A percentile compares a stretch with the other conserved stretches of the same genome.
phyloP scores from a whole-genome alignment of 2,329 filamentous ascomycete species.

The Fusarium nygamai region DNA sequence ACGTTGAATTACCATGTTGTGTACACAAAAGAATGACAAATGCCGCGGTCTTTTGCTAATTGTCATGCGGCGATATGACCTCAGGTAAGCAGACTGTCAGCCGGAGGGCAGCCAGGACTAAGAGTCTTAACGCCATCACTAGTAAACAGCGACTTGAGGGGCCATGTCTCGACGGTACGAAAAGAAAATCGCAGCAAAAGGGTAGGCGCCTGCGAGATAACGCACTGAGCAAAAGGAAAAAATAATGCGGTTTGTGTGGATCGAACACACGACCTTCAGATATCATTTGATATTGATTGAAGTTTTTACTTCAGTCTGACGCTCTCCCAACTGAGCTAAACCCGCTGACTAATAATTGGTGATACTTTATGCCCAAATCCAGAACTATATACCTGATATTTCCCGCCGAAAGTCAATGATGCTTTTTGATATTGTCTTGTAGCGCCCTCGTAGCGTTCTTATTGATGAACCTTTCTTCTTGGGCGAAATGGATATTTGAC shows the following conservation, averaged over 20 bases:
- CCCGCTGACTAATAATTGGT: conserved; percentile 16
- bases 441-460: not conserved
- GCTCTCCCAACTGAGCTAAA: conserved; percentile 35
- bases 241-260: conserved; percentile 20
- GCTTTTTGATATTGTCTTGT: not conserved
- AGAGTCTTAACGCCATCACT: not conserved
- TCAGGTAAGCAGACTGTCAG: not conserved
- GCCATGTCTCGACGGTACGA: not conserved
- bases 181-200: not conserved
- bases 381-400: rapidly evolving
- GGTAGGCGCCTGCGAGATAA: not conserved
- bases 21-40: not conserved
- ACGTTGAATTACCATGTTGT: not conserved
- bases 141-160: rapidly evolving
- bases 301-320: conserved; percentile 29
- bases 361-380: rapidly evolving
- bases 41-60: not conserved
- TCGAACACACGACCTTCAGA: conserved; percentile 33
- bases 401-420: rapidly evolving
- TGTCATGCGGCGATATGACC: not conserved
- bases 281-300: conserved; percentile 16
- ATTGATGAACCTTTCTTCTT: not conserved
- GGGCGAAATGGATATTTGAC: not conserved
- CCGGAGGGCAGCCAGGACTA: not conserved
- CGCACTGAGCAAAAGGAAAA: not conserved